Conservation (phyloP, 164 flowering plant species). For the Sextonia rubra region DNA sequence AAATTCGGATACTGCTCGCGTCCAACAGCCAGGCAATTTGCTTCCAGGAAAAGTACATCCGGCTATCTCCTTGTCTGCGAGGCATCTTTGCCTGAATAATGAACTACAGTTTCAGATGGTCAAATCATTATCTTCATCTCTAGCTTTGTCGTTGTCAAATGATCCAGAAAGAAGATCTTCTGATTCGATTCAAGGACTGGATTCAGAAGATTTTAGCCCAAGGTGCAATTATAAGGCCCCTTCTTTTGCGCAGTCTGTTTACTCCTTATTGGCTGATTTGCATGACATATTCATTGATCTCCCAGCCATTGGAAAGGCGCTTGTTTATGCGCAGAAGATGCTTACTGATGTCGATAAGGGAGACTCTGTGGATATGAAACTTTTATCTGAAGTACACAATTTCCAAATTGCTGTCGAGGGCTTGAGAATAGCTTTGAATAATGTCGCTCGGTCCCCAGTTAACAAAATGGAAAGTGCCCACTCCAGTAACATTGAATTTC, state of each 20-base stretch:
- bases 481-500: constrained; percentile 30
- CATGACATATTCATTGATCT: constrained; percentile 58
- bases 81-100: constrained; percentile 31
- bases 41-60: constrained; percentile 40
- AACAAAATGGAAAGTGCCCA: constrained; percentile 16
- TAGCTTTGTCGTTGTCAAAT: constrained; percentile 17
- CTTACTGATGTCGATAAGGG: constrained; percentile 65
- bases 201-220: constrained; percentile 27
- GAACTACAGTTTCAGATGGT: constrained; percentile 42
- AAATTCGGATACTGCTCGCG: constrained; percentile 13
- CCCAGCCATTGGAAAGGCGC: constrained; percentile 62
- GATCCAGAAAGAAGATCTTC: constrained; percentile 6
- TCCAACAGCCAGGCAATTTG: constrained; percentile 37
- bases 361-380: constrained; percentile 40
- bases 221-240: constrained; percentile 48
- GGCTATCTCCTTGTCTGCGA: constrained; percentile 18
- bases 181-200: constrained; percentile 17
- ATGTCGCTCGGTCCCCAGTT: constrained; percentile 49
- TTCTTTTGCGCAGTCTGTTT: constrained; percentile 67
- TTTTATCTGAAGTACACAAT: constrained; percentile 56
- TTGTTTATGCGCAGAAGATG: constrained; percentile 72
- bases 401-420: constrained; percentile 85
- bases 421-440: constrained; percentile 62
- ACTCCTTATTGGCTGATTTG: constrained; percentile 59
- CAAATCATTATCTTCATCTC: constrained; percentile 36